Conservation (phyloP, 805 yeast species). For the Ogataea degrootiae region DNA sequence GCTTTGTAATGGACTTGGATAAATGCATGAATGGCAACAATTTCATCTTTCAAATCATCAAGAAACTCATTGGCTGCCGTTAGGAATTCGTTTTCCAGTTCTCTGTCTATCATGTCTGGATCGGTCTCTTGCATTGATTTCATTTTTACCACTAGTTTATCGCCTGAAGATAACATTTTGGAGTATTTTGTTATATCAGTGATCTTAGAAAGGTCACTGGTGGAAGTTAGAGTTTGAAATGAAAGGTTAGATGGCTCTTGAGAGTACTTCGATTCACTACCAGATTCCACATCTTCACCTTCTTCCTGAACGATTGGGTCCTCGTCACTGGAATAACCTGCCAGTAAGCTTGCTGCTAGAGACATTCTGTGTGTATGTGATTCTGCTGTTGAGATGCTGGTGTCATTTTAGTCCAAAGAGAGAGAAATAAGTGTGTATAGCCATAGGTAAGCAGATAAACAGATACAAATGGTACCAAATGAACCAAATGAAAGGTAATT, state of each 20-base stretch:
- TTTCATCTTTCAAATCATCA: slow-evolving; percentile 51
- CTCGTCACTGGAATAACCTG: slow-evolving; percentile 36
- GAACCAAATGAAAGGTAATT: too few species aligned
- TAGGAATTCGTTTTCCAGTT: slow-evolving; percentile 46
- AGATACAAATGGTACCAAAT: too few species aligned
- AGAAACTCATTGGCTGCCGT: slow-evolving; percentile 50
- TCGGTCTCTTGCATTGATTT: slow-evolving; percentile 27
- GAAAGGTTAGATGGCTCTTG: neutral
- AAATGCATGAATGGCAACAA: slow-evolving; percentile 42
- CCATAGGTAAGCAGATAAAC: too few species aligned
- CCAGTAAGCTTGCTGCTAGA: slow-evolving; percentile 38
- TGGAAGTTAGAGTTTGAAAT: slow-evolving; percentile 10
- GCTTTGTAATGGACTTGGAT: slow-evolving; percentile 49
- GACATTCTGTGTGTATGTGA: slow-evolving; percentile 21
- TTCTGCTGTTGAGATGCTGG: too few species aligned
- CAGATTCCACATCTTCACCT: neutral
- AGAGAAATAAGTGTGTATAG: too few species aligned
- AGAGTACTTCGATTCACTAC: neutral
- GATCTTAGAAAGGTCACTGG: slow-evolving; percentile 15
- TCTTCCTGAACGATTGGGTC: slow-evolving; percentile 8
- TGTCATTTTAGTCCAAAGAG: too few species aligned
- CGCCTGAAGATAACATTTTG: slow-evolving; percentile 20
- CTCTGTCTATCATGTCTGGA: slow-evolving; percentile 23
- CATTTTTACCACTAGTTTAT: slow-evolving; percentile 21
- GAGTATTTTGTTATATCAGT: slow-evolving; percentile 23